Conservation (phyloP, 768 basidiomycete genomes). For the Leucocoprinus birnbaumii region DNA sequence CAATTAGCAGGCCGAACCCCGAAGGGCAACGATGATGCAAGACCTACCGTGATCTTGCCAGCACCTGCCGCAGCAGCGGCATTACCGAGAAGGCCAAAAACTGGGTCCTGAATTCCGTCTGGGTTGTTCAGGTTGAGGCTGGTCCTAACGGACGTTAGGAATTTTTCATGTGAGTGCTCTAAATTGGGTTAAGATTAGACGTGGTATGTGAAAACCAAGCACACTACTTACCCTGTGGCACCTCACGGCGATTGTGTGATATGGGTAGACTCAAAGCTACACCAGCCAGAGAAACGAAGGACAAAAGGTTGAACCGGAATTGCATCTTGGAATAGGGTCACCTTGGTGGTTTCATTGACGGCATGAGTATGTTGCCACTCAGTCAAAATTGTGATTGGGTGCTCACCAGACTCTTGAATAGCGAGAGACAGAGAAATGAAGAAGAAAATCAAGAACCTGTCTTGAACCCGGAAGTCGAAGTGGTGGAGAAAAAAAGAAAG, state of each 20-base stretch:
- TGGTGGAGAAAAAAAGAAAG: conserved; percentile 16
- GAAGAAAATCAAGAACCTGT: conserved; percentile 47
- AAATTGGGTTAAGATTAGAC: conserved; percentile 9
- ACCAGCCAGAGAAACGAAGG: conserved; percentile 31
- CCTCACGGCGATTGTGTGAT: conserved; percentile 41
- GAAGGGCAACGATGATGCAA: not conserved
- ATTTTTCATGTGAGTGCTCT: conserved; percentile 67
- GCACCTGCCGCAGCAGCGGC: conserved; percentile 56
- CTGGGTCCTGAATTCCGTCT: conserved; percentile 52
- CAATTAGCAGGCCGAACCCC: no score
- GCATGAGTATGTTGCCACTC: not conserved
- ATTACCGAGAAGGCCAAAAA: conserved; percentile 62
- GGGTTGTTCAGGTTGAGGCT: conserved; percentile 57
- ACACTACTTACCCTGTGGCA: conserved; percentile 54
- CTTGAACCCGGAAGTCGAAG: conserved; percentile 42
- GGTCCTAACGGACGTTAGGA: conserved; percentile 48
- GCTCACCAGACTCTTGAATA: not conserved
- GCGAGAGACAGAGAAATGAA: conserved; percentile 20
- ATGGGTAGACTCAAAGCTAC: conserved; percentile 38
- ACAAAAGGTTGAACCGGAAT: conserved; percentile 30
- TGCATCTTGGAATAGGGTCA: conserved; percentile 22
- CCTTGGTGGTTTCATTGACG: not conserved
- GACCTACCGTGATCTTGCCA: conserved; percentile 50
- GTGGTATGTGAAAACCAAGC: not conserved
- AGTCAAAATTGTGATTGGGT: not conserved